Evolutionary conservation across 495 filamentous ascomycete species (phyloP).

Genomic region (Platismatia glauca): DNA sequence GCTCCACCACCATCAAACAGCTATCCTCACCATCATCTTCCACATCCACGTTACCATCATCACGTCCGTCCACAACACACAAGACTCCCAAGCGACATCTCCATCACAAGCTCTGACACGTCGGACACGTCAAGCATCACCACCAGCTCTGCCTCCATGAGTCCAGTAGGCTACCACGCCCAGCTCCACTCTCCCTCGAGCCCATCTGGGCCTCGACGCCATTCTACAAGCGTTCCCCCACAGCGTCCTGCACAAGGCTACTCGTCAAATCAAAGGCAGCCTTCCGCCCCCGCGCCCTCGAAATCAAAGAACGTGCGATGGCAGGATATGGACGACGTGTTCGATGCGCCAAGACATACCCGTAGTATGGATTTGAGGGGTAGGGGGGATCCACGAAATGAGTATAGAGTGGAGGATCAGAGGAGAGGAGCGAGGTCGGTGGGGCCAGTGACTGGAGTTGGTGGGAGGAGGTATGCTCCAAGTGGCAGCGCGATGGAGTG

Average conservation of each 20-base stretch:
- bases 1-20: not conserved
- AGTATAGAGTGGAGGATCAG: slow-evolving; percentile 2
- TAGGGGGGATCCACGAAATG: not conserved
- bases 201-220: not conserved
- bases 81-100: slow-evolving; percentile 17
- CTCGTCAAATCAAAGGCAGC: slow-evolving; percentile 1
- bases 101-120: slow-evolving; percentile 16
- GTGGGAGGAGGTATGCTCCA: slow-evolving; percentile 18
- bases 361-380: slow-evolving; percentile 2
- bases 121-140: slow-evolving; percentile 18
- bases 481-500: not conserved
- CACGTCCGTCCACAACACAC: slow-evolving; percentile 4
- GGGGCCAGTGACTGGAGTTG: slow-evolving; percentile 7
- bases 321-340: slow-evolving; percentile 12
- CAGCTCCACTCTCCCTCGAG: slow-evolving; percentile 5
- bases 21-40: slow-evolving; percentile 8
- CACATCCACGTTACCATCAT: slow-evolving; percentile 14
- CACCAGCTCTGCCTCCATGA: slow-evolving; percentile 16
- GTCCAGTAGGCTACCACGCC: slow-evolving; percentile 19
- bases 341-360: slow-evolving; percentile 1
- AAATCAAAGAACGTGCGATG: slow-evolving; percentile 11
- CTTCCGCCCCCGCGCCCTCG: not conserved
- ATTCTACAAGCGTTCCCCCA: slow-evolving; percentile 3
- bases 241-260: slow-evolving; percentile 10
- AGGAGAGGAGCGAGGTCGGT: slow-evolving; percentile 12